phyloP scores from a whole-genome alignment of 306 rosid genomes.

The Citrullus amarus region DNA sequence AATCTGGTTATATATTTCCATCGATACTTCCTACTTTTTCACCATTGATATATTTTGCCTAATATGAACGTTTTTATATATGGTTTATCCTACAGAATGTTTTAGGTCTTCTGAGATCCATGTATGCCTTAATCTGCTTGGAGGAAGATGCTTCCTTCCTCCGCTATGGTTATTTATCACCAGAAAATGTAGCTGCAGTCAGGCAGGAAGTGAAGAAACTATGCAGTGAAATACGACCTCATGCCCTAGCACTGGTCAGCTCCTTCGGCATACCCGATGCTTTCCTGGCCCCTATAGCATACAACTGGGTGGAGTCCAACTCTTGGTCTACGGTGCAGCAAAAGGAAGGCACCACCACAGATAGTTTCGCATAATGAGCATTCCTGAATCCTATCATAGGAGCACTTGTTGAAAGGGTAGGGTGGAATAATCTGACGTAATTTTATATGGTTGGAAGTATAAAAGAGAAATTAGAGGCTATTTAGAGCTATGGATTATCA shows the following conservation, averaged over 20 bases:
- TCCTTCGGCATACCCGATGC: conserved; percentile 94
- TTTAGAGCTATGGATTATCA: too few species aligned
- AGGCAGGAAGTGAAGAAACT: conserved; percentile 71
- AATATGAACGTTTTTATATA: neutral
- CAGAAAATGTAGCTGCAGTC: conserved; percentile 40
- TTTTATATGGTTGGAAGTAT: too few species aligned
- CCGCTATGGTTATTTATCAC: conserved; percentile 61
- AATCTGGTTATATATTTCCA: neutral
- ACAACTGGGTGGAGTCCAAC: conserved; percentile 71
- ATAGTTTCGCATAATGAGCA: neutral
- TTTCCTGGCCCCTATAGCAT: conserved; percentile 78
- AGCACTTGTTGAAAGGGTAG: neutral
- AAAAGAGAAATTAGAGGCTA: too few species aligned
- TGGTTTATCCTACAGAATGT: conserved; percentile 34
- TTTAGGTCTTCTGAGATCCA: conserved; percentile 48
- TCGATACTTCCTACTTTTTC: neutral
- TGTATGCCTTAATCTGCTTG: conserved; percentile 65
- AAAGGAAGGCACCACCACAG: conserved; percentile 11
- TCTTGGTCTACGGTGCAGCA: conserved; percentile 58
- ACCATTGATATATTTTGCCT: neutral
- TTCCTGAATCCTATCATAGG: neutral
- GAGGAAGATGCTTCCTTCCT: conserved; percentile 81
- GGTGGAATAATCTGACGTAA: too few species aligned
- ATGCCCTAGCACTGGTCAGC: conserved; percentile 76
- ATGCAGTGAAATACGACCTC: conserved; percentile 60